Conservation (phyloP, 495 filamentous ascomycete genomes). For the Aspergillus ellipticus region DNA sequence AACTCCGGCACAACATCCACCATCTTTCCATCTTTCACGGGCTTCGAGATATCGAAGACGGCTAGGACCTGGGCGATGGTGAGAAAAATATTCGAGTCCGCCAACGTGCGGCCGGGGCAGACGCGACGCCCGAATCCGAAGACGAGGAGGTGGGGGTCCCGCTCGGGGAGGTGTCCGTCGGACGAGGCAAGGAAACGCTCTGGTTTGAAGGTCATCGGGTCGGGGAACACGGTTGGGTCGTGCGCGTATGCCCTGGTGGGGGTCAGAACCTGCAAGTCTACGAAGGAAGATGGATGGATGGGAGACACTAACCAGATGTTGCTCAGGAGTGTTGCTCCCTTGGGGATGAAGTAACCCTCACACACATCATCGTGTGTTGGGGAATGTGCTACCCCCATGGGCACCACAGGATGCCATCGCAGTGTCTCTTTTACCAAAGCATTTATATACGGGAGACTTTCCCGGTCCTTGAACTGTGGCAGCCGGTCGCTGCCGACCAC, state of each 20-base stretch:
- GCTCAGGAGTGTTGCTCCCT: conserved; percentile 40
- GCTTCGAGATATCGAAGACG: conserved; percentile 35
- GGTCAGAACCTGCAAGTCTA: no score
- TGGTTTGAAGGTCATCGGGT: conserved; percentile 33
- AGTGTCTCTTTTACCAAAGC: conserved; percentile 41
- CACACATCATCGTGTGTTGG: conserved; percentile 51
- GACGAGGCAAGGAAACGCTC: conserved; percentile 32
- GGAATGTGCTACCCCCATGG: conserved; percentile 52
- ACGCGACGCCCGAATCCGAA: conserved; percentile 41
- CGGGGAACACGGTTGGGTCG: conserved; percentile 29
- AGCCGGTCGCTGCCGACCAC: conserved; percentile 37
- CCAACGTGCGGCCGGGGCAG: conserved; percentile 36
- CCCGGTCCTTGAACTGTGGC: conserved; percentile 24
- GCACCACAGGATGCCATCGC: conserved; percentile 42
- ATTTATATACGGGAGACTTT: conserved; percentile 38
- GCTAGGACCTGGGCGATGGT: conserved; percentile 32
- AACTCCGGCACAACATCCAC: conserved; percentile 26
- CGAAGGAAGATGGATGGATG: no score
- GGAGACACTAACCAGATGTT: conserved; percentile 40
- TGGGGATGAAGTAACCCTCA: conserved; percentile 50
- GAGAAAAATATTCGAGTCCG: conserved; percentile 35
- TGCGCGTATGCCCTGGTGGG: conserved; percentile 33
- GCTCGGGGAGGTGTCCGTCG: conserved; percentile 19
- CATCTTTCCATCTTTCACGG: conserved; percentile 23
- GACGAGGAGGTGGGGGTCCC: conserved; percentile 23